Evolutionary conservation across 2,329 filamentous ascomycete species (phyloP).

Genomic region (Ustulina deusta): DNA sequence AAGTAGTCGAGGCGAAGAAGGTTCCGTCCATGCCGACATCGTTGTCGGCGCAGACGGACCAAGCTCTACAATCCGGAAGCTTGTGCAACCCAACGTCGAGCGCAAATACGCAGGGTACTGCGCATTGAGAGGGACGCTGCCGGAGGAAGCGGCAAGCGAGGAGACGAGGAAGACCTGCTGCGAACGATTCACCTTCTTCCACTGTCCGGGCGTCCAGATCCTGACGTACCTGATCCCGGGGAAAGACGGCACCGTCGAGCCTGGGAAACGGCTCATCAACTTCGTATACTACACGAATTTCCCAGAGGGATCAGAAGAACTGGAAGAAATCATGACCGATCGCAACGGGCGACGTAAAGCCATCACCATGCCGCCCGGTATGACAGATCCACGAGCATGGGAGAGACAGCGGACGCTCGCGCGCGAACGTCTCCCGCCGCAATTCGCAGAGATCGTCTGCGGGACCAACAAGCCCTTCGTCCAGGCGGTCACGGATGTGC

Average conservation of each 20-base stretch:
- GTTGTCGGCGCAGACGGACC: conserved; percentile 60
- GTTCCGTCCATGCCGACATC: conserved; percentile 52
- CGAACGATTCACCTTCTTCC: conserved; percentile 57
- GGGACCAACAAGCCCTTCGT: conserved; percentile 57
- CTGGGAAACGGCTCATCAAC: conserved; percentile 57
- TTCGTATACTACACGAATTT: conserved; percentile 61
- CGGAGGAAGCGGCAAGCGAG: conserved; percentile 54
- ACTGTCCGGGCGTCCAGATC: conserved; percentile 54
- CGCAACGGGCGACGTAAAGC: conserved; percentile 48
- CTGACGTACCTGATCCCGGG: conserved; percentile 59
- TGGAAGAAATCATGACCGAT: conserved; percentile 54
- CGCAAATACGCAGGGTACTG: conserved; percentile 56
- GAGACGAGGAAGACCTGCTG: conserved; percentile 51
- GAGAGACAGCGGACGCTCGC: conserved; percentile 52
- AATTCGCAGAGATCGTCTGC: conserved; percentile 57
- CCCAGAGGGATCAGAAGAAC: conserved; percentile 49
- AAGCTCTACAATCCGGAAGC: conserved; percentile 54
- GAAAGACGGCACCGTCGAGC: conserved; percentile 53
- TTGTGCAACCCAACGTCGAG: conserved; percentile 49
- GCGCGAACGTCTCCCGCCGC: conserved; percentile 52
- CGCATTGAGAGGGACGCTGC: conserved; percentile 57
- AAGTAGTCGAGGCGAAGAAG: conserved; percentile 50
- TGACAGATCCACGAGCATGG: conserved; percentile 51
- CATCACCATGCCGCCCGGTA: conserved; percentile 55
- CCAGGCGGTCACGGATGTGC: conserved; percentile 56